Percentiles rank a stretch among this genome's conserved stretches.
Evolutionary conservation across 345 rosid species (phyloP).

Genomic region (Eucalyptus regnans): DNA sequence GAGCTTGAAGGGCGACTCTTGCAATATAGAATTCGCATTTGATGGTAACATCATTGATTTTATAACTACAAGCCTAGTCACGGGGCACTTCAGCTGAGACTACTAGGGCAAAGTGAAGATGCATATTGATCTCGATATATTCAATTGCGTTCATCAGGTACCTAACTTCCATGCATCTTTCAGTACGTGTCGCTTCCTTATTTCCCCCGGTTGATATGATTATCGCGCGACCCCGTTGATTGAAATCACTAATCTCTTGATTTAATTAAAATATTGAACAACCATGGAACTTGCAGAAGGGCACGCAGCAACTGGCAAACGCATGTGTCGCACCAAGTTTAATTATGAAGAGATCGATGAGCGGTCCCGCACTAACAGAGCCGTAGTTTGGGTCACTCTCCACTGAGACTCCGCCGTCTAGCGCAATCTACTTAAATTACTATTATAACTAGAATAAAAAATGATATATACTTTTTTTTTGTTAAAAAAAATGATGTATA

Average conservation of each 20-base stretch:
- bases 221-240: background rate
- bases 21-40: background rate
- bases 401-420: slow-evolving; percentile 2
- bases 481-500: background rate
- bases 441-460: background rate
- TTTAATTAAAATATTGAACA: background rate
- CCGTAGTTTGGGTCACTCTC: slow-evolving; percentile 23
- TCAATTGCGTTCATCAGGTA: background rate
- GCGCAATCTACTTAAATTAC: background rate
- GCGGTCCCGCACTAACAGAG: background rate
- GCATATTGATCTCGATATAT: background rate
- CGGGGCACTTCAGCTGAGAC: background rate
- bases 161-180: background rate
- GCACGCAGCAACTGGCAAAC: slow-evolving; percentile 24
- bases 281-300: background rate
- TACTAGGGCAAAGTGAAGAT: background rate
- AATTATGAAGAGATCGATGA: background rate
- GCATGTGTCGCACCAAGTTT: slow-evolving; percentile 6
- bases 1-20: background rate
- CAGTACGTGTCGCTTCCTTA: background rate
- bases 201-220: background rate
- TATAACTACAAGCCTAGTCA: background rate
- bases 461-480: background rate
- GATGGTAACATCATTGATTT: background rate
- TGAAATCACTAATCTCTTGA: background rate